Base-by-base conservation (phyloP, 331 rosid genomes). In the Malus hybrid region DNA sequence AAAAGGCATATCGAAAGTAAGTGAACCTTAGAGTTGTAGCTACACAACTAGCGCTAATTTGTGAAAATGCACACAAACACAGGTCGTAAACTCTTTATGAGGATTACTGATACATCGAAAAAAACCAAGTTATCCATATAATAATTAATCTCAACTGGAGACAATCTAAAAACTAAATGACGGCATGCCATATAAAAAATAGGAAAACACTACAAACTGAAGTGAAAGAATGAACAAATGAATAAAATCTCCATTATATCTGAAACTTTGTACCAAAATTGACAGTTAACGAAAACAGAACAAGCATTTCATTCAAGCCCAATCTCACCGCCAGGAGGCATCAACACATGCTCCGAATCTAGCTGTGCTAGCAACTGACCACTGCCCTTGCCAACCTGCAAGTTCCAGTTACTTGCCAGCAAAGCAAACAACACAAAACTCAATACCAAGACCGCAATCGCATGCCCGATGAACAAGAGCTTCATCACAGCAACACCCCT, bases 401-500 rank as follows among this genome's bases (percentile, higher is more conserved):
- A 83, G 22, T 77, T 76, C 75, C 67, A 55, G 57, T 84, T 80
- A 54, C 85, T 72, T 7, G 89, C 85, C 66, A 85, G 24, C 79
- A 87, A 70, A 3, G 86, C 86, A 80, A 89, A 80, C 72, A 82
- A 34, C 22, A 87, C 93, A 69, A 93, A 34, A 69, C 83, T 83
- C 80, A 88, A 79, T 22, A 82, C 62, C 74, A 91, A 33, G 34
- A 91, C 91, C 67, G 74, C 67, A 70, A 80, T 29, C 7, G 89
- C 96, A 82, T 93, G 97, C 63, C 86, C 86, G 63, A 80, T 77
- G 78, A 93, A 91, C 79, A 89, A 29, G 11, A 93, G 74, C 15
- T 80, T 81, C 93, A 91, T 87, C 91, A 93, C 52, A 61, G 96
- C 83, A 57, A 80, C 56, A 42, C 91, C 94, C 84, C 98, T 90